phyloP scores from a whole-genome alignment of 306 rosid genomes.

The Carpinus viminea region DNA sequence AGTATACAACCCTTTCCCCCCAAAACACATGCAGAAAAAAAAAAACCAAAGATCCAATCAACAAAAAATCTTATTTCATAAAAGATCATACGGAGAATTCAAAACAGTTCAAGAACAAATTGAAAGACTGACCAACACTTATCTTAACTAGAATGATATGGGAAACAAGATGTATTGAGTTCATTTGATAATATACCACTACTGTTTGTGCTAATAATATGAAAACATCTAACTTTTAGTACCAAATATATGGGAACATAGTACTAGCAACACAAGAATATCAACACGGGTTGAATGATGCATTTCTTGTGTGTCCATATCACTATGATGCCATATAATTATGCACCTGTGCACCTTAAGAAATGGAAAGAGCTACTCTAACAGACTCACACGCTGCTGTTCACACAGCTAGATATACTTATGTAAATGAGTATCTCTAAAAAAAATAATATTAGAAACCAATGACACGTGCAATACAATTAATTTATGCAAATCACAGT shows the following conservation, averaged over 20 bases:
- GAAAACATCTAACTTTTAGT: neutral
- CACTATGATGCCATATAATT: neutral
- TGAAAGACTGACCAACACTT: neutral
- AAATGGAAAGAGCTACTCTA: neutral
- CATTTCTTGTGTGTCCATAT: neutral
- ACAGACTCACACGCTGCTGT: neutral
- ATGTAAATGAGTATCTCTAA: neutral
- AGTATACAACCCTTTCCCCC: neutral
- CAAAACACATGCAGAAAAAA: neutral
- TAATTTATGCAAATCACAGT: neutral
- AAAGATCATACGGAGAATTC: neutral
- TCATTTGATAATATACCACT: neutral
- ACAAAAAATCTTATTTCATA: neutral
- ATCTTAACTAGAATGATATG: neutral
- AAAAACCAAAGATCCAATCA: neutral
- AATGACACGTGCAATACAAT: neutral
- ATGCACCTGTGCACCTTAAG: neutral
- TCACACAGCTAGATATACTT: neutral
- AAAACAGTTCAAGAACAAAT: neutral
- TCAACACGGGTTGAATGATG: neutral
- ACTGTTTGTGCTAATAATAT: neutral
- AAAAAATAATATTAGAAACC: neutral
- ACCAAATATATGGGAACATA: neutral
- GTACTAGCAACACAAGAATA: neutral
- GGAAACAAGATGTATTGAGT: neutral